Conservation (phyloP, 2,329 filamentous ascomycete species). For the Westerdykella sp. region DNA sequence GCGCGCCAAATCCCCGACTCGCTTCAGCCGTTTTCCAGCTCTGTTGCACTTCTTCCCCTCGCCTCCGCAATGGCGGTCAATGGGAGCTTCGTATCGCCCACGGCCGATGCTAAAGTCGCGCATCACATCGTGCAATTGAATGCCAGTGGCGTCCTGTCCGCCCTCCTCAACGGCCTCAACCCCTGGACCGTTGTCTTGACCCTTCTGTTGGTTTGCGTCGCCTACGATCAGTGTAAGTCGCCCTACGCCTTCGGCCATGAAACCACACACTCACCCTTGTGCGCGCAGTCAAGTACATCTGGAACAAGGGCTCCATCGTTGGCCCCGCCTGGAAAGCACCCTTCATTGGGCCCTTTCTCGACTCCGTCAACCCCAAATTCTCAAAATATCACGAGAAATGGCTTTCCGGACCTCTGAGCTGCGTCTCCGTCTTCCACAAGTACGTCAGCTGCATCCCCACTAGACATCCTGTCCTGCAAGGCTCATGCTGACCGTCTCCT, state of each 20-base stretch:
- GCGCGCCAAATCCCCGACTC: not conserved
- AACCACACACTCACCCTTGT: slow-evolving; percentile 2
- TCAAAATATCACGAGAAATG: slow-evolving; percentile 85
- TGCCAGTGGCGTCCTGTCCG: slow-evolving; percentile 25
- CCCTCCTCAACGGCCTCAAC: slow-evolving; percentile 27
- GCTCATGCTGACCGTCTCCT: slow-evolving; percentile 3
- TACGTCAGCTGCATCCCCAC: slow-evolving; percentile 36
- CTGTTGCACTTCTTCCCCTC: not conserved
- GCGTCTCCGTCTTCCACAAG: slow-evolving; percentile 98
- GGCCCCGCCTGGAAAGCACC: slow-evolving; percentile 42
- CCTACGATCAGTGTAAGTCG: slow-evolving; percentile 83
- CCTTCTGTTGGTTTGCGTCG: slow-evolving; percentile 63
- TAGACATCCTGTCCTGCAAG: not conserved
- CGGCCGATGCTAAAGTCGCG: slow-evolving; percentile 34
- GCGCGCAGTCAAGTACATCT: slow-evolving; percentile 39
- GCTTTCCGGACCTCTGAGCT: slow-evolving; percentile 82
- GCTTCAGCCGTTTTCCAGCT: not conserved
- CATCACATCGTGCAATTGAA: slow-evolving; percentile 28
- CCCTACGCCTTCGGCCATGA: not conserved
- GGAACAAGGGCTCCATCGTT: slow-evolving; percentile 38
- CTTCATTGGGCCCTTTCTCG: slow-evolving; percentile 75
- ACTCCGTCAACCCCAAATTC: slow-evolving; percentile 87
- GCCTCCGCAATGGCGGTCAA: slow-evolving; percentile 28
- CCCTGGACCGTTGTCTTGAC: slow-evolving; percentile 62
- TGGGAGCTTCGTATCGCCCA: slow-evolving; percentile 36